phyloP scores from a whole-genome alignment of 2,329 filamentous ascomycete species.

The Fusarium sp. region DNA sequence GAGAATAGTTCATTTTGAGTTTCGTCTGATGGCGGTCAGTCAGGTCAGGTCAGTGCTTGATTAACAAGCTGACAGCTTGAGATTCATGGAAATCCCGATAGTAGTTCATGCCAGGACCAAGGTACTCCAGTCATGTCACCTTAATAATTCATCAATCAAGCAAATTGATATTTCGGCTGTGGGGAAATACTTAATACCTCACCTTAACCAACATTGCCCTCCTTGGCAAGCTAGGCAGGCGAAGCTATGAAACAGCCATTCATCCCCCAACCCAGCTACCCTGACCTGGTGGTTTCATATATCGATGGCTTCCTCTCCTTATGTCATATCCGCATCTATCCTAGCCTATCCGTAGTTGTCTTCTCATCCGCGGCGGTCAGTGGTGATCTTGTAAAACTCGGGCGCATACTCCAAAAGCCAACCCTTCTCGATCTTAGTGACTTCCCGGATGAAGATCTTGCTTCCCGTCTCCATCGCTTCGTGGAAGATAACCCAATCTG shows the following conservation, averaged over 20 bases:
- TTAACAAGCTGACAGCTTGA: conserved; percentile 13
- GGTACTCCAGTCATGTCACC: conserved; percentile 33
- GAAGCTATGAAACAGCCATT: conserved; percentile 39
- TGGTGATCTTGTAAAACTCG: conserved; percentile 78
- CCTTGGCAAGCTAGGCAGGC: conserved; percentile 13
- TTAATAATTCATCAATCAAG: conserved; percentile 30
- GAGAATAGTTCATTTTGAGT: conserved; percentile 6
- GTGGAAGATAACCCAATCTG: conserved; percentile 96
- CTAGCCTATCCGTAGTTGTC: not conserved
- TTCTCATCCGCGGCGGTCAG: conserved; percentile 46
- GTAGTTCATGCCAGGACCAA: conserved; percentile 10
- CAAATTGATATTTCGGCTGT: conserved; percentile 21
- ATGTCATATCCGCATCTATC: conserved; percentile 23
- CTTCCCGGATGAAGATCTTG: conserved; percentile 91
- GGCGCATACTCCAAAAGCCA: conserved; percentile 93
- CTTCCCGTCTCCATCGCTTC: conserved; percentile 90
- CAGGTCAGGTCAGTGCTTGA: conserved; percentile 31
- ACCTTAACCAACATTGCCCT: conserved; percentile 16
- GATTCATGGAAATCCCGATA: conserved; percentile 10
- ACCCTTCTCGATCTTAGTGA: conserved; percentile 93
- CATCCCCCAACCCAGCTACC: conserved; percentile 30
- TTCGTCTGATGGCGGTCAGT: conserved; percentile 29
- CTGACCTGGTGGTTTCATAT: conserved; percentile 42
- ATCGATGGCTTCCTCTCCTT: conserved; percentile 14
- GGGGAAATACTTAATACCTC: conserved; percentile 40